Conservation (phyloP, 2,329 filamentous ascomycete species). For the Colletotrichum horii region DNA sequence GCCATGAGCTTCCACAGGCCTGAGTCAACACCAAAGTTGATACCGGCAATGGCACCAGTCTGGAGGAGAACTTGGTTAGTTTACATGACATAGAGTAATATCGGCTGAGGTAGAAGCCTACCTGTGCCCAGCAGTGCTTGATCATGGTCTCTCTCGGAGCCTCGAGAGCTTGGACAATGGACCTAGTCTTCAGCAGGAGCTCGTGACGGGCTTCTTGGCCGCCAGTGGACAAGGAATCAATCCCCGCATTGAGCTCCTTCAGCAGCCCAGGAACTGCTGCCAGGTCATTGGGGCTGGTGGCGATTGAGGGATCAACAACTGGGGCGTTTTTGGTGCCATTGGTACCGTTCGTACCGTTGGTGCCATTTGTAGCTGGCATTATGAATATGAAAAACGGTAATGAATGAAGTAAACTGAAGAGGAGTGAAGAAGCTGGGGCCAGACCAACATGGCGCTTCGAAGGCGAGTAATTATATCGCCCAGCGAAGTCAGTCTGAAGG, state of each 20-base stretch:
- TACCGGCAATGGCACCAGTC: slow-evolving; percentile 27
- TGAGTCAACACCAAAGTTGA: slow-evolving; percentile 37
- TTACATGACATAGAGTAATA: background rate
- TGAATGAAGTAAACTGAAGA: background rate
- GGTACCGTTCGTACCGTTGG: background rate
- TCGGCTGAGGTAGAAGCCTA: slow-evolving; percentile 11
- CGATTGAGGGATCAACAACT: slow-evolving; percentile 3
- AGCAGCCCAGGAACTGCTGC: slow-evolving; percentile 15
- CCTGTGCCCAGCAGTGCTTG: slow-evolving; percentile 50
- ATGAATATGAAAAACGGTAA: background rate
- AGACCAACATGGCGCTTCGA: background rate
- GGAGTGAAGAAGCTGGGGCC: background rate
- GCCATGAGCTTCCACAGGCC: slow-evolving; percentile 40
- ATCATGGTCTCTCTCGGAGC: slow-evolving; percentile 54
- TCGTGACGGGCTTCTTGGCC: slow-evolving; percentile 26
- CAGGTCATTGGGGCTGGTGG: slow-evolving; percentile 21
- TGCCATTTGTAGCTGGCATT: background rate
- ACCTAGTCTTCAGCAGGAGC: slow-evolving; percentile 39
- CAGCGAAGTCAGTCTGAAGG: background rate
- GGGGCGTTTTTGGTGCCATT: background rate
- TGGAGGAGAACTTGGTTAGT: slow-evolving; percentile 1
- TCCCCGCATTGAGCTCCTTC: background rate
- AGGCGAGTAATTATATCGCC: background rate
- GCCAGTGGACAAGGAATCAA: background rate
- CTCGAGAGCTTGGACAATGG: slow-evolving; percentile 39